These are phyloP conservation scores for Ilex asprella DNA, from an alignment of 257 asterid genomes.

Conservation along the genomic window DNA sequence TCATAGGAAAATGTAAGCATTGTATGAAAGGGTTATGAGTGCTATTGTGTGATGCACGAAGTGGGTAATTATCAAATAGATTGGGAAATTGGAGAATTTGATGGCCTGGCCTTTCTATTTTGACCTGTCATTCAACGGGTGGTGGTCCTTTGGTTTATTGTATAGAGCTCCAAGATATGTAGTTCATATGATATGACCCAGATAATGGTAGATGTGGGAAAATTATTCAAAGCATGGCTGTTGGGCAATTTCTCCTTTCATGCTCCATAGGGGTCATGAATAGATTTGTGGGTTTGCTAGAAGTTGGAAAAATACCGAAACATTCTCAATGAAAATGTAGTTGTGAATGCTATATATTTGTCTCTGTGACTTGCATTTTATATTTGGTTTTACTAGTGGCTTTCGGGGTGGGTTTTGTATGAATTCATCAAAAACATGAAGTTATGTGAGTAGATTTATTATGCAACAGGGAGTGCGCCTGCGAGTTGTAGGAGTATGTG, in stretches of 20 bases:
- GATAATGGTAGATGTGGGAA: not conserved
- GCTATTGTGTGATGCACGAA: too few species aligned
- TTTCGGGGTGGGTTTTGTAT: not conserved
- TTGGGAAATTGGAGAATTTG: too few species aligned
- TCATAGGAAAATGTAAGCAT: not conserved
- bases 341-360: not conserved
- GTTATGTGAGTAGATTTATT: not conserved
- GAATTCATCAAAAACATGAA: not conserved
- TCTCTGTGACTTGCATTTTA: too few species aligned
- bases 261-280: not conserved
- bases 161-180: too few species aligned
- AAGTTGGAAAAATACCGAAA: not conserved
- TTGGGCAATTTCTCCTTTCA: not conserved
- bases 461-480: constrained; percentile 55
- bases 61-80: too few species aligned
- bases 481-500: constrained; percentile 82
- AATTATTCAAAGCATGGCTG: too few species aligned
- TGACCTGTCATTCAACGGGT: not conserved
- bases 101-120: not conserved
- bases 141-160: not conserved
- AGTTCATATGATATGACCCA: not conserved
- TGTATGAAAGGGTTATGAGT: too few species aligned
- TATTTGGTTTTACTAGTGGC: not conserved
- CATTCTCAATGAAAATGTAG: not conserved
- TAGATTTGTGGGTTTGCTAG: not conserved